phyloP scores from a whole-genome alignment of 2,329 filamentous ascomycete species.

The Penicillium sp. region DNA sequence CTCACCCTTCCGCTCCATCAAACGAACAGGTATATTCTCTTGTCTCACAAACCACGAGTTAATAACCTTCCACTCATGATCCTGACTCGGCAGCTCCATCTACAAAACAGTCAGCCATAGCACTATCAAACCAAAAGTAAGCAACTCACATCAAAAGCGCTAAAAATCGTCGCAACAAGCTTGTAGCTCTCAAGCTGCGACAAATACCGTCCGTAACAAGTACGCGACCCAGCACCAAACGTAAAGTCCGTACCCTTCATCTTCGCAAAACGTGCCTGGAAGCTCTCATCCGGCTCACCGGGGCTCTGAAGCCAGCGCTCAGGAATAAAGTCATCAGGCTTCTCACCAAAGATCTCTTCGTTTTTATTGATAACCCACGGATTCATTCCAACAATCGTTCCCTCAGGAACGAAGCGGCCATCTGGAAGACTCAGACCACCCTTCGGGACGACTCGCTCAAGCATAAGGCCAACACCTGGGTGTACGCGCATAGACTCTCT shows the following conservation, averaged over 20 bases:
- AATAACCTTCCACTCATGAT: constrained; percentile 40
- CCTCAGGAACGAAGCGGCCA: constrained; percentile 23
- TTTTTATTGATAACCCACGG: constrained; percentile 73
- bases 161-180: constrained; percentile 35
- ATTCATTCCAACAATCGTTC: constrained; percentile 55
- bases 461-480: constrained; percentile 49
- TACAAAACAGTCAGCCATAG: constrained; percentile 7
- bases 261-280: constrained; percentile 13
- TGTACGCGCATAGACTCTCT: constrained; percentile 54
- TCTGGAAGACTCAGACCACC: constrained; percentile 24
- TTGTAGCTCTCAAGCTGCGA: constrained; percentile 23
- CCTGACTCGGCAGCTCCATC: constrained; percentile 38
- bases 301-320: constrained; percentile 29
- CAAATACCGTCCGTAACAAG: constrained; percentile 19
- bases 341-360: constrained; percentile 65
- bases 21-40: constrained; percentile 13
- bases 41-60: constrained; percentile 46
- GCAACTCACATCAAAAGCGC: constrained; percentile 43
- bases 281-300: constrained; percentile 12
- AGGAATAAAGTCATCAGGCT: constrained; percentile 58
- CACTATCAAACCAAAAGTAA: background rate
- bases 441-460: constrained; percentile 53
- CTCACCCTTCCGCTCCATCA: constrained; percentile 5
- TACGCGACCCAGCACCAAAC: constrained; percentile 20
- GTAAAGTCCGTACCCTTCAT: constrained; percentile 23